Evolutionary conservation across 139 green algal species (phyloP), one percentile per base, ranked within the genome.

Genomic region (Eudorina sp.): DNA sequence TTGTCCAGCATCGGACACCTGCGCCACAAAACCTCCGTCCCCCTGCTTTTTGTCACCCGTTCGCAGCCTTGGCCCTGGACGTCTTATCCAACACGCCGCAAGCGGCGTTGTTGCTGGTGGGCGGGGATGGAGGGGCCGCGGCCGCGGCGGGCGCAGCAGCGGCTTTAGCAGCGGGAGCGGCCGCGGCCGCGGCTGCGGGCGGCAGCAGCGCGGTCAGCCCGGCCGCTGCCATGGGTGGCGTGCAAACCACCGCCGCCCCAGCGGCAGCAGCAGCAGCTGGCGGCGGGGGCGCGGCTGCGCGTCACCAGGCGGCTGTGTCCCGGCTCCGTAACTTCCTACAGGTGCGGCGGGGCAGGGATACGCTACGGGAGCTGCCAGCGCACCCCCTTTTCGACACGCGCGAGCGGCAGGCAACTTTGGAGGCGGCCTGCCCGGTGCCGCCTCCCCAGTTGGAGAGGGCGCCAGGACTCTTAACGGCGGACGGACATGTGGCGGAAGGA

Each of bases 271-370:
- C 2, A 2, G 62, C 27, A n/a, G 41, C 72, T 38, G 72, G 0
- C 29, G 72, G 40, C 62, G 6, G 62, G 11, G 31, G 62, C 19
- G 14, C 62, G 3, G 7, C 19, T 34, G 36, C 80, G 6, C 46
- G 46, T 9, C 64, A 78, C 19, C 81, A 68, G 38, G 64, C 62
- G 31, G 7, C 18, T 2, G 64, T 77, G 31, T 36, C 46, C 0
- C 81, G 81, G 31, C 64, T 87, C 2, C 31, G 64, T 3, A 41
- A 68, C 45, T 87, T 79, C 81, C 81, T 87, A 8, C 60, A 87
- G 81, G 81, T 87, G 81, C 21, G 75, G 48, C 48, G 25, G 8
- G 66, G 34, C 9, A 8, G n/a, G n/a, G n/a, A n/a, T n/a, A n/a
- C n/a, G n/a, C n/a, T n/a, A n/a, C n/a, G n/a, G n/a, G n/a, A n/a